Evolutionary conservation across 257 asterid species (phyloP), one percentile per base, ranked within the genome.

Genomic region (Salvia miltiorrhiza): DNA sequence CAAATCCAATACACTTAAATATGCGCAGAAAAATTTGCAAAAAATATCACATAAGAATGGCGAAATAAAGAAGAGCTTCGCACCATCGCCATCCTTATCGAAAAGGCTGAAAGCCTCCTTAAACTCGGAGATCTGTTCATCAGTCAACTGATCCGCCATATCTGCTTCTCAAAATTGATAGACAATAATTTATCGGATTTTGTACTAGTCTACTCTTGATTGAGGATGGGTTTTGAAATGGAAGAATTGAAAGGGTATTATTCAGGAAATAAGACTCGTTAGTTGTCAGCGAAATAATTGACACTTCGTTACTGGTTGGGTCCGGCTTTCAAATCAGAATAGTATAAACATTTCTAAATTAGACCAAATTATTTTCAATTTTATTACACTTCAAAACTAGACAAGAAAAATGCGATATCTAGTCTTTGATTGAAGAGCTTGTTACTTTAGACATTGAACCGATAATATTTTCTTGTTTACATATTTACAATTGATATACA

Each of bases 21-120:
- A 8, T 33, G 43, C 23, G 16, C 62, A 50, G n/a, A 21, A 4
- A 41, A 40, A 65, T 56, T 6, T n/a, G 21, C n/a, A 5, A 13
- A 24, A 73, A 12, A 59, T 13, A 30, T 30, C n/a, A n/a, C n/a
- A n/a, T n/a, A n/a, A n/a, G n/a, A n/a, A 30, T 5, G 35, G 43
- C 3, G 16, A 1, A 37, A 49, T 33, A 45, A 35, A 63, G 44
- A 49, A 35, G 60, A 41, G 33, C 20, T 63, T 28, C 82, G 67
- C 54, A 84, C 89, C 89, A 81, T 84, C 89, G 73, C 87, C 89
- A 39, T 84, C 89, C 78, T 84, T 84, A 72, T 84, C 89, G 67
- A 84, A 84, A 0, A 84, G 89, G 85, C 89, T 84, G 77, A 84
- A 84, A 70, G 89, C 86, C 72, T 84, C 89, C 81, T 84, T 84